Evolutionary conservation across 2,329 filamentous ascomycete genomes (phyloP).

Genomic region (Metarhizium guizhouense): DNA sequence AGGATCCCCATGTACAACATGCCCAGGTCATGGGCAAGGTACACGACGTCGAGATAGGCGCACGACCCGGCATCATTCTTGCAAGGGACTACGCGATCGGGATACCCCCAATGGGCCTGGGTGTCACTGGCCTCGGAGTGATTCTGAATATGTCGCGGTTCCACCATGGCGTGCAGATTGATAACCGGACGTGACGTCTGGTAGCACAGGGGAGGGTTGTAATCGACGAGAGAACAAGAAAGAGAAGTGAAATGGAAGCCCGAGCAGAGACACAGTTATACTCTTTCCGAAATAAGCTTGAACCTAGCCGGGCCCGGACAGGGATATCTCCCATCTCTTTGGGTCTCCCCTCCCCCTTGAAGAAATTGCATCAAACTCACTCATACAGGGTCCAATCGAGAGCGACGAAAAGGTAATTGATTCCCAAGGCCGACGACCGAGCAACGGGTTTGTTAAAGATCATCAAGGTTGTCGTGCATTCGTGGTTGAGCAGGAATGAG

Average conservation of each 20-base stretch:
- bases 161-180: constrained; percentile 6
- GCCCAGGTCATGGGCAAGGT: constrained; percentile 36
- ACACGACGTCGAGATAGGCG: constrained; percentile 42
- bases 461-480: background rate
- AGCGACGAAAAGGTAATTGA: background rate
- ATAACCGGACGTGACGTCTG: background rate
- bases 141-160: constrained; percentile 33
- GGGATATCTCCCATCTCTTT: background rate
- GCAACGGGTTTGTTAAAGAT: background rate
- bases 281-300: background rate
- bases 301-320: background rate
- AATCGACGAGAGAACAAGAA: background rate
- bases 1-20: constrained; percentile 43
- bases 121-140: constrained; percentile 23
- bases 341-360: background rate
- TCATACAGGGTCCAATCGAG: background rate
- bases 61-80: constrained; percentile 37
- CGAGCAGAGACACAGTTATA: background rate
- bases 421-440: too few species aligned
- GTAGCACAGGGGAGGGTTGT: background rate
- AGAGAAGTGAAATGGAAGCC: background rate
- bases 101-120: constrained; percentile 38
- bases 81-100: constrained; percentile 35
- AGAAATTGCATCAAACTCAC: constrained; percentile 2
- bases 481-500: constrained; percentile 26